phyloP scores from a whole-genome alignment of 2,329 filamentous ascomycete genomes.

The Stemphylium vesicarium region DNA sequence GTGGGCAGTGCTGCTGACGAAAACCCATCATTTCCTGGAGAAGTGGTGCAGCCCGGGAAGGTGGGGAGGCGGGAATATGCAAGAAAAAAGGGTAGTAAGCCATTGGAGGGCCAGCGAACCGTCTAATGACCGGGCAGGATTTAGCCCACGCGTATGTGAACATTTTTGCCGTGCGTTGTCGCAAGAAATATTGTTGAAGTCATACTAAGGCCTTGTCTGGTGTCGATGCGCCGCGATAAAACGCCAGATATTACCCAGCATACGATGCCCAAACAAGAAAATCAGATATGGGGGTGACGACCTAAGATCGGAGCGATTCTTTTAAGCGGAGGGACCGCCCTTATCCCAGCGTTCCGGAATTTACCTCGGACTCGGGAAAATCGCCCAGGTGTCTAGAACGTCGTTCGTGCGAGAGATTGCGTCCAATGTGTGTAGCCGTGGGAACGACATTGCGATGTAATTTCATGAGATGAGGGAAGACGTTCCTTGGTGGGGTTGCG shows the following conservation, averaged over 20 bases:
- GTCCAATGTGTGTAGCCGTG: constrained; percentile 19
- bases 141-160: background rate
- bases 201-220: constrained; percentile 7
- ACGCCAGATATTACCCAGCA: constrained; percentile 9
- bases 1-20: constrained; percentile 7
- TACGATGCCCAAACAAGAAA: constrained; percentile 5
- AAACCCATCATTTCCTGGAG: background rate
- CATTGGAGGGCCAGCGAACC: background rate
- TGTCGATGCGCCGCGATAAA: constrained; percentile 10
- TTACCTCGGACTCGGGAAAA: constrained; percentile 3
- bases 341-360: constrained; percentile 5
- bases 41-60: constrained; percentile 6
- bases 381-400: constrained; percentile 1
- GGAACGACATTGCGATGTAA: constrained; percentile 39
- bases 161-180: constrained; percentile 2
- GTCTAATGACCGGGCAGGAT: constrained; percentile 1
- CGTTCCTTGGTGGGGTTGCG: constrained; percentile 28
- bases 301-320: constrained; percentile 8
- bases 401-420: constrained; percentile 13
- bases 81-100: background rate
- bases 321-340: background rate
- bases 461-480: constrained; percentile 42
- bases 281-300: background rate
- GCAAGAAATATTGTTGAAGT: constrained; percentile 1
- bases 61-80: constrained; percentile 12